Conservation (phyloP, 257 asterid species). For the Solanum bulbocastanum region DNA sequence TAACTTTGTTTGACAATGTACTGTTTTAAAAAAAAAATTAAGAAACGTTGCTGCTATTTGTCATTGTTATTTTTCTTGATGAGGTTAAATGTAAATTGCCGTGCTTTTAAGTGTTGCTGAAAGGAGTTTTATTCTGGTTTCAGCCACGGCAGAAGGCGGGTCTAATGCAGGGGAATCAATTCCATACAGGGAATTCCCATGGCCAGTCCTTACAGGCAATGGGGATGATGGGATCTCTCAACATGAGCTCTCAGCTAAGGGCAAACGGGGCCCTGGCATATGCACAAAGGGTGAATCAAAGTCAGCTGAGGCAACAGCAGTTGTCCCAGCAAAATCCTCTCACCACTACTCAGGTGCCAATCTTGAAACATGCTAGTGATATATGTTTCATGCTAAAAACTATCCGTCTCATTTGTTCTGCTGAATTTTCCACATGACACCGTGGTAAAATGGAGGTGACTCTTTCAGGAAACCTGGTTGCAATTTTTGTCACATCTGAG, state of each 20-base stretch:
- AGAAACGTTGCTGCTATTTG: neutral
- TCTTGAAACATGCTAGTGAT: neutral
- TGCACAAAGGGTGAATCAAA: slow-evolving; percentile 42
- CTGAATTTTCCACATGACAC: neutral
- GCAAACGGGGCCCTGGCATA: slow-evolving; percentile 43
- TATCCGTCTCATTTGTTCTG: neutral
- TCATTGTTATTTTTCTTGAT: neutral
- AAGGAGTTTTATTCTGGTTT: slow-evolving; percentile 18
- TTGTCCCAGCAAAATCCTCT: slow-evolving; percentile 65
- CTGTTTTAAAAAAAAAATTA: too few relatives aligned
- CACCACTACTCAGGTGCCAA: slow-evolving; percentile 52
- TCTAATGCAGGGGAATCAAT: slow-evolving; percentile 71
- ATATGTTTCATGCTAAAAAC: neutral
- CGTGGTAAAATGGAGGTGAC: neutral
- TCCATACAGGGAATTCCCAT: slow-evolving; percentile 61
- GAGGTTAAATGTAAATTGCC: neutral
- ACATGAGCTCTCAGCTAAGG: slow-evolving; percentile 59
- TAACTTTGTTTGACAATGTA: neutral
- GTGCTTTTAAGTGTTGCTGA: slow-evolving; percentile 12
- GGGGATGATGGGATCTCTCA: slow-evolving; percentile 66
- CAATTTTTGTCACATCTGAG: neutral
- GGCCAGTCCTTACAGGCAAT: slow-evolving; percentile 70
- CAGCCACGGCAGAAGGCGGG: slow-evolving; percentile 85
- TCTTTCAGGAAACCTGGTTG: neutral
- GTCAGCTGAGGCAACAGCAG: slow-evolving; percentile 78